Conservation (phyloP, 345 rosid genomes). For the Dimocarpus longan region DNA sequence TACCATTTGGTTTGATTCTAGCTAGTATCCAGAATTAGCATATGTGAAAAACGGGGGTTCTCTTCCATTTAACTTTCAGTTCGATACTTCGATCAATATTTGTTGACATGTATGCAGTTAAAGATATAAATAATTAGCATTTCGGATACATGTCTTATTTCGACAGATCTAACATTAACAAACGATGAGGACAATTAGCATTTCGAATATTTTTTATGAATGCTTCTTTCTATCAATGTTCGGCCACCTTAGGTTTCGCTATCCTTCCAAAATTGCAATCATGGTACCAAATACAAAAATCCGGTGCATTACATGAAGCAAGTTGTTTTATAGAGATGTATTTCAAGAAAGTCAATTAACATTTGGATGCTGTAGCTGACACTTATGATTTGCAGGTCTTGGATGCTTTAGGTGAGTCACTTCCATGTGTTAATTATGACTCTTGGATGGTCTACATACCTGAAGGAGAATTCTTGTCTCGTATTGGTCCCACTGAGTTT, state of each 20-base stretch:
- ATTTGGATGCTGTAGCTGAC: too few relatives aligned
- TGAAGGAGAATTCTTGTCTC: slow-evolving; percentile 90
- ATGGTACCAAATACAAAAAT: too few relatives aligned
- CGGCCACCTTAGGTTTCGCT: too few relatives aligned
- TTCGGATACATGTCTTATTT: neutral
- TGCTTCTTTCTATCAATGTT: neutral
- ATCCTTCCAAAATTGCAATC: too few relatives aligned
- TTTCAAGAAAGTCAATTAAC: too few relatives aligned
- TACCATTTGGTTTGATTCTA: neutral
- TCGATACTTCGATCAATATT: neutral
- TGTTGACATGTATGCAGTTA: neutral
- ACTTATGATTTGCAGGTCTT: slow-evolving; percentile 56
- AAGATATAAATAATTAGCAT: neutral
- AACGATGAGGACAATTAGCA: neutral
- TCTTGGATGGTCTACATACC: slow-evolving; percentile 98
- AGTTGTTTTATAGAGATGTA: neutral
- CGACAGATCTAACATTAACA: neutral
- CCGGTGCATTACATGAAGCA: too few relatives aligned
- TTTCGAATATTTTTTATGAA: too few relatives aligned
- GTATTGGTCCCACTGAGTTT: slow-evolving; percentile 89
- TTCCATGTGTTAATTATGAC: slow-evolving; percentile 81
- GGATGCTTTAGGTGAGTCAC: slow-evolving; percentile 86
- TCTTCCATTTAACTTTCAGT: neutral
- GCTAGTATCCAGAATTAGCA: neutral
- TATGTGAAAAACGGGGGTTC: neutral